These are phyloP conservation scores for Candida ulmi DNA, from an alignment of 805 yeast species.

Conservation along the genomic window DNA sequence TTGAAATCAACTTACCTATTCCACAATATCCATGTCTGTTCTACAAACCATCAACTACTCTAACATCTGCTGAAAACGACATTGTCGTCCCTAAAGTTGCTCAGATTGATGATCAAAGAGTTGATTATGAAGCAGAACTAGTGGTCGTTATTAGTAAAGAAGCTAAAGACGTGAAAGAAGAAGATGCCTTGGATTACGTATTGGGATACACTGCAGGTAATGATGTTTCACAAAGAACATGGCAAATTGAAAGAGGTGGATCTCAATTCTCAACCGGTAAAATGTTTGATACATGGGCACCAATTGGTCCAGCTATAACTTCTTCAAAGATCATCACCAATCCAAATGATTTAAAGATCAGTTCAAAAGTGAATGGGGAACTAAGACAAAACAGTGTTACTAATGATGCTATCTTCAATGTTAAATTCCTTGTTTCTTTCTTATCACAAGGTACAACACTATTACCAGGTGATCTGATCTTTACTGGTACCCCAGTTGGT, in stretches of 20 bases:
- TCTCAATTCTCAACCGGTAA: constrained; percentile 49
- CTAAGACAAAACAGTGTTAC: constrained; percentile 40
- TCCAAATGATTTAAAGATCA: constrained; percentile 29
- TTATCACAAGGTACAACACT: constrained; percentile 47
- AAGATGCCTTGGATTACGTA: constrained; percentile 40
- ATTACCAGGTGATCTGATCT: constrained; percentile 46
- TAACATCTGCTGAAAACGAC: constrained; percentile 36
- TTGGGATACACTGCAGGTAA: constrained; percentile 50
- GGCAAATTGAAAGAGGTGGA: constrained; percentile 50
- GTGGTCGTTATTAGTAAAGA: constrained; percentile 47
- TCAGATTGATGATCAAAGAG: constrained; percentile 26
- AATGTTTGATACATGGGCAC: constrained; percentile 52
- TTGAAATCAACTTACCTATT: constrained; percentile 33
- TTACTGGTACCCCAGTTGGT: constrained; percentile 55
- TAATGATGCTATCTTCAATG: constrained; percentile 44
- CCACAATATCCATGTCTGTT: constrained; percentile 47
- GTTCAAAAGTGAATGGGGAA: constrained; percentile 42
- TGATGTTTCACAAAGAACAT: constrained; percentile 51
- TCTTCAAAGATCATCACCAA: constrained; percentile 25
- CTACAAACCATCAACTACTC: constrained; percentile 42
- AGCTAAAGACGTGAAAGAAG: constrained; percentile 37
- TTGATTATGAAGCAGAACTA: constrained; percentile 52
- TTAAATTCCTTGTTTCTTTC: constrained; percentile 36
- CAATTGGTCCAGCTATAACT: constrained; percentile 50
- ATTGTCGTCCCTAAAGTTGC: constrained; percentile 37